These are phyloP conservation scores for Camelina laxa DNA, from an alignment of 345 rosid genomes.

Conservation along the genomic window DNA sequence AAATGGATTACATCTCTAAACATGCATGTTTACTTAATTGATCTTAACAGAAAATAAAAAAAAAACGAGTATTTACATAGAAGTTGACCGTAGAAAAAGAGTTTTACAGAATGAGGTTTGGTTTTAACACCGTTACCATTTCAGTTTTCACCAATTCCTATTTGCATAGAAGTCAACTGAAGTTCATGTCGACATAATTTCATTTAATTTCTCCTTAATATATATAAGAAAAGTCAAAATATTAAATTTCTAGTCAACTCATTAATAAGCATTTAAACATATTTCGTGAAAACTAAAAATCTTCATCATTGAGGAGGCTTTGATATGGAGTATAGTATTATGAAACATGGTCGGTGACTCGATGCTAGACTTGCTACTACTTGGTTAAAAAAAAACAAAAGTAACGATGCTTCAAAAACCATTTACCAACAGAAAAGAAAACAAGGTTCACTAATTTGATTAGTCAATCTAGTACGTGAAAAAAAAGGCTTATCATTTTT, in stretches of 20 bases:
- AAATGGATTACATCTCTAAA: not conserved
- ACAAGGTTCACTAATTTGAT: not conserved
- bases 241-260: not conserved
- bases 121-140: not conserved
- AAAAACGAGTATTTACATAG: too few relatives aligned
- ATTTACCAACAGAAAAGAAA: not conserved
- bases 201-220: not conserved
- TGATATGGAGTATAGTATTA: not conserved
- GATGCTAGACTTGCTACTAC: not conserved
- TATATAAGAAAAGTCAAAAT: not conserved
- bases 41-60: not conserved
- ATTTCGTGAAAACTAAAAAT: conserved; percentile 1
- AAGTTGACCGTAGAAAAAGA: too few relatives aligned
- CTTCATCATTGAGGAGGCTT: not conserved
- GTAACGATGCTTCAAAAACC: not conserved
- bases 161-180: conserved; percentile 17
- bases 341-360: conserved; percentile 19
- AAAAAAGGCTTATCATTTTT: not conserved
- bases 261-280: not conserved
- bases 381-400: not conserved
- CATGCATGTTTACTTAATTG: not conserved
- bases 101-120: not conserved
- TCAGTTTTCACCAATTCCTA: not conserved
- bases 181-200: conserved; percentile 3
- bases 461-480: not conserved